Evolutionary conservation across 495 filamentous ascomycete genomes (phyloP).

Genomic region (Neurospora cerealis): DNA sequence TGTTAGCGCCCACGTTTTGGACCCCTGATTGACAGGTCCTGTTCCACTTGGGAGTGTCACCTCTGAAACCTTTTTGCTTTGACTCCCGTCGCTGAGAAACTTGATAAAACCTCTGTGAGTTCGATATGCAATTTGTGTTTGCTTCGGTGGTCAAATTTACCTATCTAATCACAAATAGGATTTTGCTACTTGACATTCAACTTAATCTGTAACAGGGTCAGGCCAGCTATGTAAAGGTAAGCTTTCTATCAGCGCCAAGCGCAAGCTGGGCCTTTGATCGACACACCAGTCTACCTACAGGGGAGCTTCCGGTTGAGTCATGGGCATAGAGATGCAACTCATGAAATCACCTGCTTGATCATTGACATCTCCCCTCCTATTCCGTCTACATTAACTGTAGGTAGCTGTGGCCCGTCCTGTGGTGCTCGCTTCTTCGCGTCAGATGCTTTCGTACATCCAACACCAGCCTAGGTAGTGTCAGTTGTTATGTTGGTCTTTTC

Average conservation of each 20-base stretch:
- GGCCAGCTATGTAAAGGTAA: neutral
- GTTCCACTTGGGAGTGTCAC: neutral
- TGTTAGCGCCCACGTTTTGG: neutral
- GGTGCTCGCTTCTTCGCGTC: neutral
- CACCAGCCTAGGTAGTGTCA: neutral
- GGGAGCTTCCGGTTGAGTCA: neutral
- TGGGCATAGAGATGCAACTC: neutral
- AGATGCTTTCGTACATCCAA: neutral
- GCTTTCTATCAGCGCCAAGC: neutral
- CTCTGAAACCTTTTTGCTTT: neutral
- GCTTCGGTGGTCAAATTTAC: neutral
- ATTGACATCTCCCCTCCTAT: neutral
- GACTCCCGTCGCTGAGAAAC: neutral
- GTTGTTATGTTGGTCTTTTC: neutral
- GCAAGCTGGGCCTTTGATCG: neutral
- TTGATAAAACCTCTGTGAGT: neutral
- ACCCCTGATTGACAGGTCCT: neutral
- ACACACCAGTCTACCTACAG: neutral
- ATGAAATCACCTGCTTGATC: neutral
- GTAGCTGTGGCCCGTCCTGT: neutral
- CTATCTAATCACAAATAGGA: neutral
- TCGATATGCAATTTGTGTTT: too few relatives aligned
- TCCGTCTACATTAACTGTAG: neutral
- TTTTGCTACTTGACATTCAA: neutral
- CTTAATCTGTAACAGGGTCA: neutral